Conservation (phyloP, 2,329 filamentous ascomycete species). For the Neofusicoccum sp. region DNA sequence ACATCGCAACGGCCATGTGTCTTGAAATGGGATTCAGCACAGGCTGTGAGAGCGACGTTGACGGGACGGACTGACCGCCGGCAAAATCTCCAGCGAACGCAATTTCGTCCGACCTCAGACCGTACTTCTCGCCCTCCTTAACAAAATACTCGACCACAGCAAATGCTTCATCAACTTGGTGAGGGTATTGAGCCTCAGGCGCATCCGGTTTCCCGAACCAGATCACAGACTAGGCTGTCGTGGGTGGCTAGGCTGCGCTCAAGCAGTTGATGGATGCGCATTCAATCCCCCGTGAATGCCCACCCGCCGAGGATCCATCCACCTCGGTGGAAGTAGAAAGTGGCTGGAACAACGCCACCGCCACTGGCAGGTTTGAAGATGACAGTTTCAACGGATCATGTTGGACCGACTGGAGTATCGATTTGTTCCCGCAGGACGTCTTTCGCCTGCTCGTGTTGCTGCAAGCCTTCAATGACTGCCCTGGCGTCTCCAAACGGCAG, state of each 20-base stretch:
- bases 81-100: constrained; percentile 2
- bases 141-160: constrained; percentile 1
- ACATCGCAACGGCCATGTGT: background rate
- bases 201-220: constrained; percentile 2
- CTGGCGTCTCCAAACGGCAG: background rate
- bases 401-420: background rate
- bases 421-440: background rate
- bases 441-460: constrained; percentile 1
- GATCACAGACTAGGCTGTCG: constrained; percentile 11
- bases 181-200: background rate
- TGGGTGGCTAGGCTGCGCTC: background rate
- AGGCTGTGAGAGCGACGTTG: background rate
- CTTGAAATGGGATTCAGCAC: background rate
- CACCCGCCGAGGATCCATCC: constrained; percentile 13
- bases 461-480: constrained; percentile 3
- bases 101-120: background rate
- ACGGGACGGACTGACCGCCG: background rate
- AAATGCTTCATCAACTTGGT: constrained; percentile 2
- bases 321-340: constrained; percentile 9
- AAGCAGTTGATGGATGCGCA: background rate
- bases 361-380: constrained; percentile 2
- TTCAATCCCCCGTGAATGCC: background rate
- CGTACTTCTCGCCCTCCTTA: background rate
- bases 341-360: background rate
- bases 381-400: background rate